These are phyloP conservation scores for Quercus glauca DNA, from an alignment of 306 rosid genomes.

Conservation along the genomic window DNA sequence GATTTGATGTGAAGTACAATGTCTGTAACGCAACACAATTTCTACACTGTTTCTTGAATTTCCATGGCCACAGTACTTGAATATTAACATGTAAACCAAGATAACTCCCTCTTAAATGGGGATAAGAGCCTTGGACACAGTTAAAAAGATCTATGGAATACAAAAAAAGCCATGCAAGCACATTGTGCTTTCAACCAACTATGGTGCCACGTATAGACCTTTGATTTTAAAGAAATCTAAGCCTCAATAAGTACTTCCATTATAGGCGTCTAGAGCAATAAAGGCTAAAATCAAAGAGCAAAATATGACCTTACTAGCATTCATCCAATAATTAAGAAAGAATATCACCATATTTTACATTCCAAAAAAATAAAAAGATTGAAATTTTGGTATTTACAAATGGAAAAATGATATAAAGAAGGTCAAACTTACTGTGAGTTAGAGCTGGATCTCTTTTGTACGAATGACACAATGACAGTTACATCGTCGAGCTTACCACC, in stretches of 20 bases:
- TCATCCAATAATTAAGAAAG: neutral
- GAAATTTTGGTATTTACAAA: neutral
- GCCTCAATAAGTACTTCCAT: neutral
- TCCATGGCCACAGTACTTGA: neutral
- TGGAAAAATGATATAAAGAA: slow-evolving; percentile 4
- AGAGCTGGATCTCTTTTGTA: slow-evolving; percentile 31
- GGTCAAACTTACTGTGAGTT: neutral
- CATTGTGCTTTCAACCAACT: neutral
- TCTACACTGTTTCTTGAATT: neutral
- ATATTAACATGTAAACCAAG: neutral
- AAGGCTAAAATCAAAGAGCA: neutral
- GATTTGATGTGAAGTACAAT: neutral
- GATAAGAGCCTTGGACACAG: neutral
- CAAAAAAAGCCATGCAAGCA: neutral
- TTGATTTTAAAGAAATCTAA: neutral
- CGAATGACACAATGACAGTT: slow-evolving; percentile 63
- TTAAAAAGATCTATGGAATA: neutral
- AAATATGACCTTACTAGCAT: neutral
- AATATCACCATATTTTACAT: neutral
- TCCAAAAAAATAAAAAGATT: neutral
- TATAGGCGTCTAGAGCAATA: neutral
- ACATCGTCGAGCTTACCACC: slow-evolving; percentile 82
- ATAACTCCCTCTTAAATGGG: neutral
- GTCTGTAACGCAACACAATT: neutral
- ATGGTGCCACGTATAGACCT: neutral